These are phyloP conservation scores for Podaxis sp. DNA, from an alignment of 768 basidiomycete genomes.

Conservation along the genomic window DNA sequence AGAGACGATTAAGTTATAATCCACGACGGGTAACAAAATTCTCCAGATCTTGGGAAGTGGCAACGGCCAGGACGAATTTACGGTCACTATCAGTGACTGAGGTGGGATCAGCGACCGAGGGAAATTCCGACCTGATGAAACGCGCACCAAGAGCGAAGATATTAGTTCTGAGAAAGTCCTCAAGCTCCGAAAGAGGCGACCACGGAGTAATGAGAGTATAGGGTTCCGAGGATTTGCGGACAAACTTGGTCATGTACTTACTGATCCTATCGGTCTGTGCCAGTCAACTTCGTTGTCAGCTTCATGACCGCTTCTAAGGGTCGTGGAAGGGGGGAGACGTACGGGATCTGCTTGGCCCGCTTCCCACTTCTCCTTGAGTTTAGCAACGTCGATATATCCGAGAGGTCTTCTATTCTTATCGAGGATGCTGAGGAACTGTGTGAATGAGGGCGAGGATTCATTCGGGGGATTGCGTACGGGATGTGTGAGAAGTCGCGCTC, in stretches of 20 bases:
- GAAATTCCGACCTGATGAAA: neutral
- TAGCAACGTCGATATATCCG: conserved; percentile 79
- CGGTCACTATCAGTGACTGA: conserved; percentile 78
- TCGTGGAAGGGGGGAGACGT: conserved; percentile 19
- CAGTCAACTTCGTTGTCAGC: neutral
- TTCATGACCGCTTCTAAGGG: neutral
- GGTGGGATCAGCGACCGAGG: neutral
- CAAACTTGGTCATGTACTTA: conserved; percentile 70
- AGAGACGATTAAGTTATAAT: conserved; percentile 17
- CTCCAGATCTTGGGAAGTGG: conserved; percentile 73
- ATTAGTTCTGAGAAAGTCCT: conserved; percentile 67
- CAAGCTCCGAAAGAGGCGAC: conserved; percentile 77
- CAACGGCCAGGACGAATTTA: conserved; percentile 81
- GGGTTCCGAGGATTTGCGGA: conserved; percentile 55
- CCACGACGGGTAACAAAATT: conserved; percentile 52
- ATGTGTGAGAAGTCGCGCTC: conserved; percentile 94
- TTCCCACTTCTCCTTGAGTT: conserved; percentile 76
- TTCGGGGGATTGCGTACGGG: conserved; percentile 47
- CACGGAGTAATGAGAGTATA: conserved; percentile 80
- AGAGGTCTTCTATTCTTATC: conserved; percentile 67
- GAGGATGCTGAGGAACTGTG: conserved; percentile 52
- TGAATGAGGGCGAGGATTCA: neutral
- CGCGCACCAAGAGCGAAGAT: conserved; percentile 71
- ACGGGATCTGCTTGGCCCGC: conserved; percentile 68
- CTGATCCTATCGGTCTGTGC: conserved; percentile 65